Base-by-base conservation (phyloP, 306 rosid species). In the Chamaecrista fasciculata region DNA sequence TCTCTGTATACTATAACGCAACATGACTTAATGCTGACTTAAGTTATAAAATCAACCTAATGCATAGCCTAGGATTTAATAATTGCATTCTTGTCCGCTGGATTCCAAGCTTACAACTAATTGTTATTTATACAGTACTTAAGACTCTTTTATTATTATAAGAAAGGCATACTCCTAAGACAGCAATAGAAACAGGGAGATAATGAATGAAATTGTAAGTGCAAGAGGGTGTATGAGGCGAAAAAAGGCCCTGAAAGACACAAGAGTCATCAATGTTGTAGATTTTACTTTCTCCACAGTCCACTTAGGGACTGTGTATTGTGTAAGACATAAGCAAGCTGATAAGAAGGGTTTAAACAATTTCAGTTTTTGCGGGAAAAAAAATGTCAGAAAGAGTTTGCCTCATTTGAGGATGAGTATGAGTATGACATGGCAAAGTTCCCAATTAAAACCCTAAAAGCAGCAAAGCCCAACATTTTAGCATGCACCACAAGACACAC, bases 401-500 rank as follows among this genome's bases (percentile, higher is more conserved):
- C 40, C 18, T 67, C 57, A 61, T 21, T 34, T 11, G 51, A 68
- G 57, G 19, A 73, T 55, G 49, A 16, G 8, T 0, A 73, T 55
- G 49, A 16, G 8, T 34, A 19, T 18, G 31, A 37, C 11, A 36
- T 34, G 11, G 11, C 29, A 36, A 37, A 29, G 24, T 68, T 73
- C 36, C 24, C 56, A 56, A 37, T 48, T 36, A 79, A 44, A 55
- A 19, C 49, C 28, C 8, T 25, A 47, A 67, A 37, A 11, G 16
- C 39, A 15, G 63, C 31, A 73, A 48, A 62, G 31, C 46, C 40
- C 57, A 79, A 46, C 47, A 63, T 19, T 68, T 12, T 1, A 75
- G 72, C 33, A 79, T 28, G 69, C 16, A 47, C 50, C 33, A 19
- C 34, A 60, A 16, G 16, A 26, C 68, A 43, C 11, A 31, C 19